Conservation (phyloP, 805 yeast species). For the Komagataella ulmi region DNA sequence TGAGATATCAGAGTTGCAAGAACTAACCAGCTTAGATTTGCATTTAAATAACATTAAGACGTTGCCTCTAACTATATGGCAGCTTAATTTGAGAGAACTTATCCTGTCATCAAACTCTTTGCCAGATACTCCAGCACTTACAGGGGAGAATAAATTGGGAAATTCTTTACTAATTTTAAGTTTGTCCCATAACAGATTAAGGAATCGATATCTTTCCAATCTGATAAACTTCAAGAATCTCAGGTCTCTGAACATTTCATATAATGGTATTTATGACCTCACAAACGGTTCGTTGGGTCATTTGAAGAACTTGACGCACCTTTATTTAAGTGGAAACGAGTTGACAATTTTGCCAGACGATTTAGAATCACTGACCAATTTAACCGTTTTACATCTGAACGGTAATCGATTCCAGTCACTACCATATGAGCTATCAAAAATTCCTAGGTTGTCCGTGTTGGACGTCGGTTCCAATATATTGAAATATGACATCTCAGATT, state of each 20-base stretch:
- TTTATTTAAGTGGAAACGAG: slow-evolving; percentile 76
- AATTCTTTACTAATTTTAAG: slow-evolving; percentile 35
- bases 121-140: slow-evolving; percentile 43
- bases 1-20: slow-evolving; percentile 43
- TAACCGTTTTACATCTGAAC: slow-evolving; percentile 57
- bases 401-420: slow-evolving; percentile 76
- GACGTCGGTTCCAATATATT: slow-evolving; percentile 88
- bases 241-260: slow-evolving; percentile 59
- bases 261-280: slow-evolving; percentile 73
- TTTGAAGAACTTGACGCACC: slow-evolving; percentile 40
- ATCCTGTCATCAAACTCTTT: slow-evolving; percentile 56
- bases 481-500: slow-evolving; percentile 85
- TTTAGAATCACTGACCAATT: slow-evolving; percentile 42
- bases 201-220: slow-evolving; percentile 62
- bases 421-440: slow-evolving; percentile 77
- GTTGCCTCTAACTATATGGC: slow-evolving; percentile 57
- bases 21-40: slow-evolving; percentile 57
- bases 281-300: slow-evolving; percentile 60
- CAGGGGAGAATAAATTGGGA: slow-evolving; percentile 11
- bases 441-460: slow-evolving; percentile 47
- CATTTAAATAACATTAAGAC: slow-evolving; percentile 73
- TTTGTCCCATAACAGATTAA: slow-evolving; percentile 73
- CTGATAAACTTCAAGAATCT: slow-evolving; percentile 47
- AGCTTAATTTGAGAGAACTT: slow-evolving; percentile 31
- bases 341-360: slow-evolving; percentile 77